Conservation (phyloP, 1,284 basidiomycete genomes). For the Apiotrichum brassicae region DNA sequence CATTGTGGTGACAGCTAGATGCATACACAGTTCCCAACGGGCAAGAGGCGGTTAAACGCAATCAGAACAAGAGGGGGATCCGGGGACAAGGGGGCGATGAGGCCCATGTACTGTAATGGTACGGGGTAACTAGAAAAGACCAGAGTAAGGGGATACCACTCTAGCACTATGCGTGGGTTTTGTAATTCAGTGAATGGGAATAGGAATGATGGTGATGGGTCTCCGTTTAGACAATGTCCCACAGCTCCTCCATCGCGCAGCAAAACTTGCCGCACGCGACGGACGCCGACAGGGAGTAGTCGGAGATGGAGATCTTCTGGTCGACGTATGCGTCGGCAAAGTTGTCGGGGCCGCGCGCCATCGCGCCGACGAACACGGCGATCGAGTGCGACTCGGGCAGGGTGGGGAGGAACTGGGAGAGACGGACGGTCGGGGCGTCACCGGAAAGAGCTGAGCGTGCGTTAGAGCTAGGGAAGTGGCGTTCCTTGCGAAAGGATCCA, state of each 20-base stretch:
- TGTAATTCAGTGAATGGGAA: neutral
- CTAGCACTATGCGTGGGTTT: neutral
- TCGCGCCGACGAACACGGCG: conserved; percentile 95
- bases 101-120: no score
- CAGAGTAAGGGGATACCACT: neutral
- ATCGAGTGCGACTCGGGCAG: conserved; percentile 81
- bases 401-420: conserved; percentile 74
- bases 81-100: neutral
- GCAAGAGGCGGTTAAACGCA: conserved; percentile 5
- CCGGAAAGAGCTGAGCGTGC: conserved; percentile 82
- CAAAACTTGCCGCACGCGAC: conserved; percentile 88
- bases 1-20: conserved; percentile 13
- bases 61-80: neutral
- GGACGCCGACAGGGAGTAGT: conserved; percentile 88
- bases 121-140: no score
- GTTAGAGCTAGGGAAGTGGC: conserved; percentile 4
- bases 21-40: conserved; percentile 16
- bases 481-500: no score
- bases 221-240: conserved; percentile 55
- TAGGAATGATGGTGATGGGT: neutral
- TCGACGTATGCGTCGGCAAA: conserved; percentile 94
- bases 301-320: conserved; percentile 93
- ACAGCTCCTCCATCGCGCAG: conserved; percentile 60
- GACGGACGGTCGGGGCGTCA: conserved; percentile 74
- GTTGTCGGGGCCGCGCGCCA: conserved; percentile 91